These are phyloP conservation scores for Pseudisothecium myosuroides DNA, from an alignment of 225 moss, liverwort and hornwort genomes.

Conservation along the genomic window DNA sequence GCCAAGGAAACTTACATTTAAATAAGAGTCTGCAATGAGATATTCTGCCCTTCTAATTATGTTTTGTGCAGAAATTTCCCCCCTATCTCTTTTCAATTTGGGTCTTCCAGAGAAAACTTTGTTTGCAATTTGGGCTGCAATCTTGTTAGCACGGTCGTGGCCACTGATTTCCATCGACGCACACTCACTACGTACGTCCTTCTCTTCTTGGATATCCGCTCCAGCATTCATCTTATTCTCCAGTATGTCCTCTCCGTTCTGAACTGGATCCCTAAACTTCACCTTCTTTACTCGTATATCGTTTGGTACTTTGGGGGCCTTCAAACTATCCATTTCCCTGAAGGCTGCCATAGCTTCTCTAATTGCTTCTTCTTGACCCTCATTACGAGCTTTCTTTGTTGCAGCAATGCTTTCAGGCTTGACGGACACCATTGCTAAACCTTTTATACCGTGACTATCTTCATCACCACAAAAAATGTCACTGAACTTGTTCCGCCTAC, in stretches of 20 bases:
- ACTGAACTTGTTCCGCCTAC: background rate
- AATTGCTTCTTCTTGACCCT: slow-evolving; percentile 11
- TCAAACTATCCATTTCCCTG: background rate
- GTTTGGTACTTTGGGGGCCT: background rate
- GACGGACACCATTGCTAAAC: background rate
- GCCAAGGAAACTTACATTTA: slow-evolving; percentile 1
- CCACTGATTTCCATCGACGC: background rate
- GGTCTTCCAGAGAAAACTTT: background rate
- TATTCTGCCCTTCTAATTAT: slow-evolving; percentile 17
- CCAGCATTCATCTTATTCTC: background rate
- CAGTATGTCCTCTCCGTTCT: background rate
- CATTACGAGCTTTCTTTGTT: background rate
- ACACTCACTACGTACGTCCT: background rate
- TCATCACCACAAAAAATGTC: background rate
- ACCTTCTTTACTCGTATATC: slow-evolving; percentile 1
- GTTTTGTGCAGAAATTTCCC: background rate
- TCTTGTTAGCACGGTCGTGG: background rate
- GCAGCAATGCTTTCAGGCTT: background rate
- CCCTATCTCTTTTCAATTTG: background rate
- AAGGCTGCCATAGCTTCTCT: slow-evolving; percentile 28
- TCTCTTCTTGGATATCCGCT: background rate
- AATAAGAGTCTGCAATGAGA: slow-evolving; percentile 3
- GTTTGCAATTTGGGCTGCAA: background rate
- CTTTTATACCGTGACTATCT: background rate
- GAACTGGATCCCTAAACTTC: background rate